Conservation (phyloP, 371 early-diverging fungal species). For the Paraphysoderma sedebokerense region DNA sequence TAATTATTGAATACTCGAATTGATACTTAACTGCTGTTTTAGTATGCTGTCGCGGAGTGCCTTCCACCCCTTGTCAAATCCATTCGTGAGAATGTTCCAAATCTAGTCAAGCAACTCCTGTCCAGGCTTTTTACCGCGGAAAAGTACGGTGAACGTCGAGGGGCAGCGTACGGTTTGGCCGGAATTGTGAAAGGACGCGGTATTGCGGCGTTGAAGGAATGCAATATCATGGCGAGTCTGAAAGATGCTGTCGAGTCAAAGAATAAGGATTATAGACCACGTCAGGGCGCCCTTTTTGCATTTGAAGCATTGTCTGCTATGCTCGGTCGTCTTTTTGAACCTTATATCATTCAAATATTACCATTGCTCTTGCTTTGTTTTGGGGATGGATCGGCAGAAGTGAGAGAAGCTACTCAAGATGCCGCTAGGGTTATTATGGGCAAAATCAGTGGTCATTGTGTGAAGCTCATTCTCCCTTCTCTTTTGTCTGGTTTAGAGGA, state of each 20-base stretch:
- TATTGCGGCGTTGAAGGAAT: constrained; percentile 67
- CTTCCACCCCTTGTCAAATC: constrained; percentile 78
- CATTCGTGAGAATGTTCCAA: constrained; percentile 35
- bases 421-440: constrained; percentile 89
- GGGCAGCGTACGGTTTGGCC: constrained; percentile 93
- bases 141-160: constrained; percentile 78
- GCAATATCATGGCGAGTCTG: constrained; percentile 55
- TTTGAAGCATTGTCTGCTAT: constrained; percentile 72
- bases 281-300: constrained; percentile 89
- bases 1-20: too few relatives aligned
- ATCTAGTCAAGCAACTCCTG: constrained; percentile 43
- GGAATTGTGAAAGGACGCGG: constrained; percentile 89
- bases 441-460: constrained; percentile 87
- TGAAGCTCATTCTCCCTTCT: constrained; percentile 83
- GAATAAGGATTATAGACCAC: constrained; percentile 40
- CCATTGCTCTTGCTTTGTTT: constrained; percentile 74
- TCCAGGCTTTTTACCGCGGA: constrained; percentile 45
- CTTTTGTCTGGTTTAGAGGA: constrained; percentile 71
- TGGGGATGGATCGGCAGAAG: constrained; percentile 66
- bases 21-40: too few relatives aligned
- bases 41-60: constrained; percentile 84
- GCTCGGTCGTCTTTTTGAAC: constrained; percentile 87
- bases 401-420: constrained; percentile 84
- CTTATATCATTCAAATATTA: constrained; percentile 86
- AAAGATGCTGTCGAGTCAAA: constrained; percentile 68